Conservation (phyloP, 805 yeast species). For the Barnettozyma vustinii region DNA sequence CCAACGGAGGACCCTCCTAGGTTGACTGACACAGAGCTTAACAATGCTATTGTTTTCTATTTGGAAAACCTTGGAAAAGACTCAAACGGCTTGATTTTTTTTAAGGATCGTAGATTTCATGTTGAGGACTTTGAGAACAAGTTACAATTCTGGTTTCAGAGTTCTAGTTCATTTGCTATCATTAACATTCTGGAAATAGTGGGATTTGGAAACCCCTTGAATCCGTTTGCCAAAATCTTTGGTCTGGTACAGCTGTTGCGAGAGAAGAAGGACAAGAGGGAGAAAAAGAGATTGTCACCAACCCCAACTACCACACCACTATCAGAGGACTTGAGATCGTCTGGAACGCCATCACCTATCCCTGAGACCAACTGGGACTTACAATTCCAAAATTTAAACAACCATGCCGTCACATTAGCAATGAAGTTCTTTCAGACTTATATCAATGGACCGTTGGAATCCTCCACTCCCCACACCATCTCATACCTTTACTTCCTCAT, state of each 20-base stretch:
- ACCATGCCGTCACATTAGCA: slow-evolving; percentile 63
- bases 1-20: slow-evolving; percentile 27
- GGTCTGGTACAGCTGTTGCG: slow-evolving; percentile 66
- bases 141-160: slow-evolving; percentile 67
- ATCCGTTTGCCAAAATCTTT: slow-evolving; percentile 73
- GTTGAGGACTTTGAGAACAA: slow-evolving; percentile 26
- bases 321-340: slow-evolving; percentile 1
- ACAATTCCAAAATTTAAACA: slow-evolving; percentile 19
- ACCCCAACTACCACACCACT: slow-evolving; percentile 6
- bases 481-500: slow-evolving; percentile 74
- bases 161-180: slow-evolving; percentile 69
- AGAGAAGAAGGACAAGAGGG: slow-evolving; percentile 69
- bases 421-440: slow-evolving; percentile 63
- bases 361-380: slow-evolving; percentile 4
- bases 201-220: slow-evolving; percentile 71
- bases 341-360: background rate
- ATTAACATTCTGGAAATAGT: slow-evolving; percentile 69
- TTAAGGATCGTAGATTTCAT: slow-evolving; percentile 29
- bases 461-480: slow-evolving; percentile 66
- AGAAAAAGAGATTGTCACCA: slow-evolving; percentile 36
- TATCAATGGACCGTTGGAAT: slow-evolving; percentile 59
- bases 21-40: slow-evolving; percentile 43
- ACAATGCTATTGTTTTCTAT: slow-evolving; percentile 6
- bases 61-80: slow-evolving; percentile 29
- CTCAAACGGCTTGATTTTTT: slow-evolving; percentile 57